These are phyloP conservation scores for Megacollybia platyphylla DNA, from an alignment of 1,284 basidiomycete genomes.

Conservation along the genomic window DNA sequence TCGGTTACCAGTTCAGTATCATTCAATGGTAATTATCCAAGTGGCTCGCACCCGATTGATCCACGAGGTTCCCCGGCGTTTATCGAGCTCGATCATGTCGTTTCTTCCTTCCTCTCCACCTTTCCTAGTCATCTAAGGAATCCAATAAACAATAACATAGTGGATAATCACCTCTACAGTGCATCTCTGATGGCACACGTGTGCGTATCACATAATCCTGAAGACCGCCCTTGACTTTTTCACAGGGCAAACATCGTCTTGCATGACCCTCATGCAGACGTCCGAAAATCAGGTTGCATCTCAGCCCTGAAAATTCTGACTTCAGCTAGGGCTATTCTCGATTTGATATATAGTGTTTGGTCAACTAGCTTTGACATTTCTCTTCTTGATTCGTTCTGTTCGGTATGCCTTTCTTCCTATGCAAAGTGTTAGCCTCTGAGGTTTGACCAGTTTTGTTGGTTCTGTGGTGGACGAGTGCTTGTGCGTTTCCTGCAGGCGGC, in stretches of 20 bases:
- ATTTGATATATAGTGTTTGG: slow-evolving; percentile 52
- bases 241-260: slow-evolving; percentile 49
- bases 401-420: slow-evolving; percentile 19
- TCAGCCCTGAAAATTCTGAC: slow-evolving; percentile 55
- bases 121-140: slow-evolving; percentile 45
- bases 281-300: slow-evolving; percentile 40
- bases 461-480: slow-evolving; percentile 49
- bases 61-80: slow-evolving; percentile 49
- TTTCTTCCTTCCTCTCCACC: slow-evolving; percentile 41
- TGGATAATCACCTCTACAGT: slow-evolving; percentile 58
- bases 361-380: slow-evolving; percentile 62
- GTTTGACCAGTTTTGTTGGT: slow-evolving; percentile 49
- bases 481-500: slow-evolving; percentile 51
- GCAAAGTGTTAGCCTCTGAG: not conserved
- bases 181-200: slow-evolving; percentile 49
- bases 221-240: slow-evolving; percentile 4
- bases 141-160: slow-evolving; percentile 39
- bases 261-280: slow-evolving; percentile 61
- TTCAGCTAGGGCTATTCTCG: slow-evolving; percentile 51
- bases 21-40: slow-evolving; percentile 8
- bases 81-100: slow-evolving; percentile 47
- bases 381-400: slow-evolving; percentile 47
- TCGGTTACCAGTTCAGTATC: slow-evolving; percentile 17
- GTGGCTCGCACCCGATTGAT: slow-evolving; percentile 29
- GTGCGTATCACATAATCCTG: slow-evolving; percentile 26